A percentile compares a stretch with the other conserved stretches of the same genome.
These are phyloP conservation scores for Aspergillus tubingensis DNA, from an alignment of 2,329 filamentous ascomycete species.

Conservation along the genomic window DNA sequence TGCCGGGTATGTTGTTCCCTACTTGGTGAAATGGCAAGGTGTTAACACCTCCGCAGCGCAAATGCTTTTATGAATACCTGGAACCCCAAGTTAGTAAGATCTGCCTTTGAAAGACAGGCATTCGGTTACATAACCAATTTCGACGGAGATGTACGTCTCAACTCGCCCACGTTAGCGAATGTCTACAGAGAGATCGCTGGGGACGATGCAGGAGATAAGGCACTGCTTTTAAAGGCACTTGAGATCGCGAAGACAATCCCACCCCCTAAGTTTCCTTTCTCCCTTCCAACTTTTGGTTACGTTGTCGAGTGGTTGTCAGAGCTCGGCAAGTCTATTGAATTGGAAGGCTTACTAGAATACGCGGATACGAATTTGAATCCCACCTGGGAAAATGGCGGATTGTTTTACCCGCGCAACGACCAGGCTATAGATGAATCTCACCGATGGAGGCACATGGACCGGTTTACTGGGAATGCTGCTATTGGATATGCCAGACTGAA, in stretches of 20 bases:
- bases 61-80: conserved; percentile 12
- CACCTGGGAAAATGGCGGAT: conserved; percentile 5
- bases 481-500: conserved; percentile 43
- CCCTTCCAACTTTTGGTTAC: not conserved
- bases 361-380: not conserved
- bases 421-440: not conserved
- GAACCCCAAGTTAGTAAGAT: conserved; percentile 1
- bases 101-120: not conserved
- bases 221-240: too few relatives aligned
- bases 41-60: not conserved
- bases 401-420: not conserved
- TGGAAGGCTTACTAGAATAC: not conserved
- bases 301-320: conserved; percentile 6
- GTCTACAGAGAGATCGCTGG: too few relatives aligned
- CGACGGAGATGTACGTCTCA: not conserved
- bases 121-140: not conserved
- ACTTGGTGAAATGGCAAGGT: not conserved
- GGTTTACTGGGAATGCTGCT: conserved; percentile 39
- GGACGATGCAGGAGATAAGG: too few relatives aligned
- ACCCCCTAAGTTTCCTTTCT: not conserved
- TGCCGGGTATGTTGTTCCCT: conserved; percentile 26
- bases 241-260: too few relatives aligned
- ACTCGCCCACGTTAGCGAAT: too few relatives aligned
- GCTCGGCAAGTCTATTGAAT: not conserved
- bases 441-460: conserved; percentile 29